Evolutionary conservation across 768 basidiomycete genomes (phyloP).

Genomic region (Pulveroboletus frians): DNA sequence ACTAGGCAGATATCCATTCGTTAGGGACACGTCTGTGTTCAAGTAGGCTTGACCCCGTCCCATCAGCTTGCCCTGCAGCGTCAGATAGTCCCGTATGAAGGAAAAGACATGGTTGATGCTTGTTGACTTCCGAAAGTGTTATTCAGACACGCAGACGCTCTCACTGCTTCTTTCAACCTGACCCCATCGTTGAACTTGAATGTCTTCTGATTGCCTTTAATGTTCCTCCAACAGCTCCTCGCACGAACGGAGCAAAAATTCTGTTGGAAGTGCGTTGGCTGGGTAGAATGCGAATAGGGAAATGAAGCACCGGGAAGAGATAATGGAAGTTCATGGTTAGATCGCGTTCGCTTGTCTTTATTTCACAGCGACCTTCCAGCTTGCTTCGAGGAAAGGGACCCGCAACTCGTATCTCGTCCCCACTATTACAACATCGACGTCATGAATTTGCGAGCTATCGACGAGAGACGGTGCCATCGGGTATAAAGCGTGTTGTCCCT

Average conservation of each 20-base stretch:
- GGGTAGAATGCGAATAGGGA: conserved; percentile 45
- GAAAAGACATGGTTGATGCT: not conserved
- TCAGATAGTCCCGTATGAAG: not conserved
- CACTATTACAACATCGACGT: conserved; percentile 46
- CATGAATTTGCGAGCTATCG: conserved; percentile 37
- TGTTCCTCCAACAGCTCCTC: conserved; percentile 35
- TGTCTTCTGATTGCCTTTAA: not conserved
- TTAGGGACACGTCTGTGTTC: not conserved
- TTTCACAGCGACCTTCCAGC: conserved; percentile 18
- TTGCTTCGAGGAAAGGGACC: conserved; percentile 44
- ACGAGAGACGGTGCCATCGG: conserved; percentile 40
- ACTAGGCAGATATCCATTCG: not conserved
- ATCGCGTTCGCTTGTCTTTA: conserved; percentile 11
- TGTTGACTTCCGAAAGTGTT: not conserved
- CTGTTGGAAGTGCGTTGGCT: conserved; percentile 43
- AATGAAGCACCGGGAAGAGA: conserved; percentile 55
- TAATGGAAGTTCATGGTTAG: conserved; percentile 49
- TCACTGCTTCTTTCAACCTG: not conserved
- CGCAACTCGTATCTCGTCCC: conserved; percentile 52
- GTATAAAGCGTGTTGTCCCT: conserved; percentile 46
- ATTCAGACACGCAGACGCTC: not conserved
- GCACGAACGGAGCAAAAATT: conserved; percentile 36
- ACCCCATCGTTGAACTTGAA: too few species aligned
- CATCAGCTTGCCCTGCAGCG: not conserved
- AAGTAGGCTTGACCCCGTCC: not conserved